Base-by-base conservation (phyloP, 192 early-diverging fungal species). In the Jimgerdemannia lactiflua region DNA sequence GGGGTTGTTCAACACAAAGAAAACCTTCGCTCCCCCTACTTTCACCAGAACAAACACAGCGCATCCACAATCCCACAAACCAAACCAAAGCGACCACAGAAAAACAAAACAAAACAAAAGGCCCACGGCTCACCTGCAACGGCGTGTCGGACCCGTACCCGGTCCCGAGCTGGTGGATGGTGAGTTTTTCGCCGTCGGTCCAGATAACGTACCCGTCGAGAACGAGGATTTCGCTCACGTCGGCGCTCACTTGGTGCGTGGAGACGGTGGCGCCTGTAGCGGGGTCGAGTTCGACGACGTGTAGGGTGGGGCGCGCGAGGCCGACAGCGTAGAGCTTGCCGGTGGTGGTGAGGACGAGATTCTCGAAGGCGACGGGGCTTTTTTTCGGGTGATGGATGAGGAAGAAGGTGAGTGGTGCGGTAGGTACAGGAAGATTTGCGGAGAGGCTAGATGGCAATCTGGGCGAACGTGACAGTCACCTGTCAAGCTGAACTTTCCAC, bases 261-360 rank as follows among this genome's bases (percentile, higher is more conserved):
- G 70, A n/a, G 49, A 67, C 40, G 43, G 59, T 78, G 42, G 73
- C 77, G n/a, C 76, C 69, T 11, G 76, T 59, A 10, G 79, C 78
- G 19, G 79, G 69, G 41, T 82, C 68, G 43, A 89, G 87, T 85
- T 83, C 86, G 66, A 81, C 42, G 9, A 83, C 19, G 39, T 80
- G 80, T 42, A 88, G 88, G 42, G 83, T 75, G 69, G 78, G 72
- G 19, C 80, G 67, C 43, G 86, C 82, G 77, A 85, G 85, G 41
- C 83, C 77, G 41, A 88, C 87, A 9, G 78, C 71, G 65, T 83
- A 80, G 39, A 85, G 69, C 41, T 82, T 67, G 2, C 70, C 64
- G 42, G 77, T 70, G 29, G 85, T 82, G 6, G 81, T 70, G 65
- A 89, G 78, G 14, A 85, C 74, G 3, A 86, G 29, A 17, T 86